These are phyloP conservation scores for Ramalina peruviana DNA, from an alignment of 495 filamentous ascomycete species.

Conservation along the genomic window DNA sequence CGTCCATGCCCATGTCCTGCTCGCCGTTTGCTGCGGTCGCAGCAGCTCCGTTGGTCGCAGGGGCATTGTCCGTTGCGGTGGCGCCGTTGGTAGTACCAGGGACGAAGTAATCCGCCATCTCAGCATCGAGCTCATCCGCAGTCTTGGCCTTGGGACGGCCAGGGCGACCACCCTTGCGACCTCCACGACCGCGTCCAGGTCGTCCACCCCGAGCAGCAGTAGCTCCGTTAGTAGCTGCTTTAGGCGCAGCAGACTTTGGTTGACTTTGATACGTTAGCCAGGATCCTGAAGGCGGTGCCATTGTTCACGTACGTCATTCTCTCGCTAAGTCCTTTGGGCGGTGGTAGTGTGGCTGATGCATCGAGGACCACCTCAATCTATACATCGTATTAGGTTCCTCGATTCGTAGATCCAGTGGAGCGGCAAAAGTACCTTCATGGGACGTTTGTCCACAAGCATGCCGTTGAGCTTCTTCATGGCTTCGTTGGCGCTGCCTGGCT, in stretches of 20 bases:
- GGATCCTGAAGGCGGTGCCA: slow-evolving; percentile 6
- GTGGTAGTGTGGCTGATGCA: slow-evolving; percentile 50
- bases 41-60: slow-evolving; percentile 30
- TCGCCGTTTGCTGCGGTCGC: slow-evolving; percentile 22
- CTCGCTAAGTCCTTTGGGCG: slow-evolving; percentile 66
- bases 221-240: slow-evolving; percentile 28
- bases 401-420: not conserved
- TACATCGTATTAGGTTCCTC: slow-evolving; percentile 6
- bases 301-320: slow-evolving; percentile 54
- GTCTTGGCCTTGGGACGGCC: slow-evolving; percentile 72
- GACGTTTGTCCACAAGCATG: slow-evolving; percentile 71
- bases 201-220: slow-evolving; percentile 26
- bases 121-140: slow-evolving; percentile 78
- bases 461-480: slow-evolving; percentile 74
- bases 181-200: slow-evolving; percentile 31
- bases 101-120: slow-evolving; percentile 86
- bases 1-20: slow-evolving; percentile 38
- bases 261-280: slow-evolving; percentile 50
- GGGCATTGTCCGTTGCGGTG: slow-evolving; percentile 23
- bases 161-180: slow-evolving; percentile 33
- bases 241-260: slow-evolving; percentile 66
- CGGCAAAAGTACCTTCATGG: slow-evolving; percentile 59
- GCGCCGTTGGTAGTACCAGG: slow-evolving; percentile 23
- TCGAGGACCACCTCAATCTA: slow-evolving; percentile 85
- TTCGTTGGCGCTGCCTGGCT: slow-evolving; percentile 62